phyloP scores from a whole-genome alignment of 805 yeast species.

The Candida ulmi region DNA sequence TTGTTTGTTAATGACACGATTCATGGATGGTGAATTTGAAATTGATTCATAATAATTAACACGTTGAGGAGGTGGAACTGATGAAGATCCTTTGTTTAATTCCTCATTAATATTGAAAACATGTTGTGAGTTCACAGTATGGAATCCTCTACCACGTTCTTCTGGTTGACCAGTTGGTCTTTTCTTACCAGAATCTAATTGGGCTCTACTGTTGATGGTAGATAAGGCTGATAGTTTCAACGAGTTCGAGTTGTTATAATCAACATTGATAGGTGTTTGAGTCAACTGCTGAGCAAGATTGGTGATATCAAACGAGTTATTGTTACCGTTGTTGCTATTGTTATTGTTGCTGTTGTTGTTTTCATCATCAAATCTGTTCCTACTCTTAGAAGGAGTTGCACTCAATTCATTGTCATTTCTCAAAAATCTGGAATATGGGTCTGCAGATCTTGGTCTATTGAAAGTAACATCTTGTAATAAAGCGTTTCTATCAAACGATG shows the following conservation, averaged over 20 bases:
- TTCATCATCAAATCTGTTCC: constrained; percentile 14
- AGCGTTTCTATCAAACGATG: constrained; percentile 11
- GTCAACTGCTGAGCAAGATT: constrained; percentile 24
- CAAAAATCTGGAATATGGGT: constrained; percentile 24
- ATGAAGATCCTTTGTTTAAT: constrained; percentile 11
- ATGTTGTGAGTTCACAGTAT: constrained; percentile 1
- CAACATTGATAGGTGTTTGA: constrained; percentile 14
- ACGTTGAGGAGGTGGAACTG: constrained; percentile 22
- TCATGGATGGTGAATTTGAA: constrained; percentile 3
- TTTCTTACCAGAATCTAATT: constrained; percentile 32
- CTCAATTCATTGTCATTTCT: constrained; percentile 5
- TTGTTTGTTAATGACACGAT: constrained; percentile 3
- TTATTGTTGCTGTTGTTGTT: constrained; percentile 5
- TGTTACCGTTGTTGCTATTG: constrained; percentile 4
- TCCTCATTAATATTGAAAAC: constrained; percentile 3
- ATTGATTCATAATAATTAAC: constrained; percentile 18
- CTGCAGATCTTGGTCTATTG: constrained; percentile 38
- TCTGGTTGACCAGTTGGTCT: constrained; percentile 5
- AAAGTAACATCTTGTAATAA: constrained; percentile 21
- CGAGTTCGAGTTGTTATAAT: constrained; percentile 30
- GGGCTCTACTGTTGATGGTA: constrained; percentile 52
- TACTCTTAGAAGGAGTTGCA: constrained; percentile 15
- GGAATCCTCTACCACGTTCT: constrained; percentile 15
- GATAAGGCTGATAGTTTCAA: constrained; percentile 62
- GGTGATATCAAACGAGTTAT: constrained; percentile 20